Base-by-base conservation (phyloP, 179 eudicot species). In the Silene coronaria region DNA sequence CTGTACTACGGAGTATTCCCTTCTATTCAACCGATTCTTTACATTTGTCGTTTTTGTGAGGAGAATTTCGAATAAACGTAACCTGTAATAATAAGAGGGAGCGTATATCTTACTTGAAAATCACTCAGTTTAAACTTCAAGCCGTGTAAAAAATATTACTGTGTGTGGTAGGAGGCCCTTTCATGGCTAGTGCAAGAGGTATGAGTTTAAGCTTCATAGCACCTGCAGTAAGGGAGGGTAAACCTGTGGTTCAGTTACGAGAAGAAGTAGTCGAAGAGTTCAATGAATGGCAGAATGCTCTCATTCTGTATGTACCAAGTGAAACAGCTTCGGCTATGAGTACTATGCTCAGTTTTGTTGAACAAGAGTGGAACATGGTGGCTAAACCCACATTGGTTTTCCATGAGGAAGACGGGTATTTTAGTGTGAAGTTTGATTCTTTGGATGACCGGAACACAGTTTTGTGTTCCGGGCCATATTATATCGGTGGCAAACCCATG, bases 161-260 rank as follows among this genome's bases (percentile, higher is more conserved):
- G 1, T 11, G 16, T 45, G 51, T 45, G 4, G 51, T 45, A 45
- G 8, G 51, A 45, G 51, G 12, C 51, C 4, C 4, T 45, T 2
- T 42, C 46, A 22, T 66, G 70, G 46, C 48, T 66, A 8, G 24
- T 32, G 11, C 70, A 66, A 66, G 13, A 8, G 70, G 70, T 32
- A 66, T 66, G 70, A n/a, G 26, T 66, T 66, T 66, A 36, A 66
- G 48, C 14, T 66, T 32, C 19, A 66, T 66, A 66, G 24, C 70
- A 66, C 70, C 70, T 6, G 48, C 48, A 19, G 38, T 34, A 32
- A n/a, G 13, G 48, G 48, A 66, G 48, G 70, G 48, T 9, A 66
- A 66, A 14, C 70, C 48, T n/a, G 48, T 66, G 19, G 46, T 27
- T 66, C 46, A 66, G 10, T 27, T 66, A 32, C 46, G 17, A 34